Evolutionary conservation across 768 basidiomycete genomes (phyloP).

Genomic region (Tulasnella sp.): DNA sequence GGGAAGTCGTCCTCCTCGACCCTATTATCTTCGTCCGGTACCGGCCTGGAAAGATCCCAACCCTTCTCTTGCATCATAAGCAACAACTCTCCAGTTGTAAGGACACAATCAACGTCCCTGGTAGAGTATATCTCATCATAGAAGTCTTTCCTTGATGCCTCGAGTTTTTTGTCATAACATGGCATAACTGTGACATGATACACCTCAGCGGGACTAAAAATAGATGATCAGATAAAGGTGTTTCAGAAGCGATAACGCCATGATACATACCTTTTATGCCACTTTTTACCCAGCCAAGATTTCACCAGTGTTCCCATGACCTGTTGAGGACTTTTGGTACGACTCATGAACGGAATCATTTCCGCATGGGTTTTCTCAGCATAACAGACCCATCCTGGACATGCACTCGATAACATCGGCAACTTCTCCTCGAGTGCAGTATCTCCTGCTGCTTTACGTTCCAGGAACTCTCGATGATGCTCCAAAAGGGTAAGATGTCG

Average conservation of each 20-base stretch:
- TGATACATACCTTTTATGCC: slow-evolving; percentile 51
- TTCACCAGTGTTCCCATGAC: slow-evolving; percentile 91
- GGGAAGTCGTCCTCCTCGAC: slow-evolving; percentile 35
- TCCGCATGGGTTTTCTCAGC: slow-evolving; percentile 95
- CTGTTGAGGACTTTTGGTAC: slow-evolving; percentile 86
- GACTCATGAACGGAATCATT: slow-evolving; percentile 80
- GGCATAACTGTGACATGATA: slow-evolving; percentile 99
- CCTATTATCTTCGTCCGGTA: slow-evolving; percentile 36
- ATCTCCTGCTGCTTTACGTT: slow-evolving; percentile 37
- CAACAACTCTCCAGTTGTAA: slow-evolving; percentile 91
- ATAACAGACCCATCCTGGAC: slow-evolving; percentile 99
- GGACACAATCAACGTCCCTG: slow-evolving; percentile 91
- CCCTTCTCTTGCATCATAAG: slow-evolving; percentile 67
- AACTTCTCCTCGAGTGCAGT: slow-evolving; percentile 25
- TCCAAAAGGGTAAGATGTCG: slow-evolving; percentile 75
- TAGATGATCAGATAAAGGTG: background rate
- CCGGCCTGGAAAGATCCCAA: slow-evolving; percentile 56
- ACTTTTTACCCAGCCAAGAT: slow-evolving; percentile 58
- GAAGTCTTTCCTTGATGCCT: slow-evolving; percentile 91
- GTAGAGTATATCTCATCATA: slow-evolving; percentile 69
- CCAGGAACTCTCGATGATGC: slow-evolving; percentile 65
- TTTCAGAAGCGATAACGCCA: background rate
- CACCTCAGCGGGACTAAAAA: slow-evolving; percentile 59
- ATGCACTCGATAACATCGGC: slow-evolving; percentile 91
- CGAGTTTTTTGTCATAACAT: slow-evolving; percentile 98